These are phyloP conservation scores for Pyrenula aspistea DNA, from an alignment of 495 filamentous ascomycete species.

Conservation along the genomic window DNA sequence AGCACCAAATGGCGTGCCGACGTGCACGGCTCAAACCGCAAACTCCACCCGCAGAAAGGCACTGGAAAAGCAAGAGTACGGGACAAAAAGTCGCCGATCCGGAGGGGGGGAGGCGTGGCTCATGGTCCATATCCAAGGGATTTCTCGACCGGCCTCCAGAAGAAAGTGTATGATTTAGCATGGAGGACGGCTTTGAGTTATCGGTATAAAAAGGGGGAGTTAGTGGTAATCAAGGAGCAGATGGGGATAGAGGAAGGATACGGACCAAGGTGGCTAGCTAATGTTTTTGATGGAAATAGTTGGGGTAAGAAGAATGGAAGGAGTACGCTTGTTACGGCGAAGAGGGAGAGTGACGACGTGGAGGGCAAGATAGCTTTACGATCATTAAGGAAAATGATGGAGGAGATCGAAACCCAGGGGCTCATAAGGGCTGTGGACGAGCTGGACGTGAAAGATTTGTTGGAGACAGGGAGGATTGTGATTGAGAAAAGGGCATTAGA, in stretches of 20 bases:
- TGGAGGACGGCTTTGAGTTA: conserved; percentile 93
- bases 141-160: conserved; percentile 70
- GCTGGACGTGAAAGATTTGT: conserved; percentile 86
- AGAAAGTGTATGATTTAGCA: conserved; percentile 89
- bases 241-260: conserved; percentile 47
- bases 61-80: conserved; percentile 68
- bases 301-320: conserved; percentile 61
- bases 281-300: conserved; percentile 56
- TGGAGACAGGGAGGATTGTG: conserved; percentile 73
- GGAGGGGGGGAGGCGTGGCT: conserved; percentile 73
- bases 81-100: conserved; percentile 68
- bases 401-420: conserved; percentile 49
- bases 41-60: conserved; percentile 78
- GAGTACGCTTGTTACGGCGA: conserved; percentile 62
- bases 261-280: conserved; percentile 41
- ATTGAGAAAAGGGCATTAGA: conserved; percentile 76
- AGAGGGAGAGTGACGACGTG: conserved; percentile 11
- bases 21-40: conserved; percentile 66
- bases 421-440: conserved; percentile 55
- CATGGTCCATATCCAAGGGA: conserved; percentile 82
- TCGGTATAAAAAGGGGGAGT: conserved; percentile 72
- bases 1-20: conserved; percentile 74
- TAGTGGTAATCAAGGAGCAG: conserved; percentile 68
- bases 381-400: conserved; percentile 30
- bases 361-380: conserved; percentile 20